Base-by-base conservation (phyloP, 148 eudicot genomes). In the Arctostaphylos glauca region DNA sequence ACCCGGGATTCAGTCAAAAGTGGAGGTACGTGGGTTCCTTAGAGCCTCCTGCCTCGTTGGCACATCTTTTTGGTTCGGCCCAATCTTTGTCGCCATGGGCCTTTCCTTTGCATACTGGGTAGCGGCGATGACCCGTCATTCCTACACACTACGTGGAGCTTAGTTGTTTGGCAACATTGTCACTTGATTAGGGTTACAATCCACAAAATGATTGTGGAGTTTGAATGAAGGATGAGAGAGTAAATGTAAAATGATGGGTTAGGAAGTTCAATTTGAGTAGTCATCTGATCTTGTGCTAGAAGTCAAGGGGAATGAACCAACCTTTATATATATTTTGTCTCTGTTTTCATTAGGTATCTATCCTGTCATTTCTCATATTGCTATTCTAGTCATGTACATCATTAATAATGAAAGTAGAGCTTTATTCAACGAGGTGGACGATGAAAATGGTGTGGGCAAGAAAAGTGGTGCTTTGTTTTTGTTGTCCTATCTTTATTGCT, bases 401-500 rank as follows among this genome's bases (percentile, higher is more conserved):
- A 59, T 59, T 66, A 4, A 12, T 15, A 25, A 31, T 23, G 71
- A 5, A 66, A 23, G 44, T 66, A 66, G 9, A 66, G 43, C 16
- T 10, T 66, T 66, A 41, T 25, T 66, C 16, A 25, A 23, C 18
- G 9, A 66, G 43, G 71, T 66, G 41, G 71, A 60, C 19, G 71
- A 66, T 66, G 38, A 66, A 68, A 38, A 31, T 31, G 4, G 47
- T 38, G 47, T 13, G 44, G 47, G 74, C 74, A 13, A 38, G 18
- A 68, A 68, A 46, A 66, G 23, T 4, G 71, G 43, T 66, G 71
- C 71, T 70, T 44, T 72, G 76, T 72, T 72, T 72, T 15, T 13
- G 4, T 72, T 46, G 25, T 46, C 52, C 44, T 41, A 68, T 72
- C 15, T 18, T 72, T 72, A 7, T 72, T 10, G 12, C n/a, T 4